Base-by-base conservation (phyloP, 805 yeast genomes). In the Cephaloascus fragrans region DNA sequence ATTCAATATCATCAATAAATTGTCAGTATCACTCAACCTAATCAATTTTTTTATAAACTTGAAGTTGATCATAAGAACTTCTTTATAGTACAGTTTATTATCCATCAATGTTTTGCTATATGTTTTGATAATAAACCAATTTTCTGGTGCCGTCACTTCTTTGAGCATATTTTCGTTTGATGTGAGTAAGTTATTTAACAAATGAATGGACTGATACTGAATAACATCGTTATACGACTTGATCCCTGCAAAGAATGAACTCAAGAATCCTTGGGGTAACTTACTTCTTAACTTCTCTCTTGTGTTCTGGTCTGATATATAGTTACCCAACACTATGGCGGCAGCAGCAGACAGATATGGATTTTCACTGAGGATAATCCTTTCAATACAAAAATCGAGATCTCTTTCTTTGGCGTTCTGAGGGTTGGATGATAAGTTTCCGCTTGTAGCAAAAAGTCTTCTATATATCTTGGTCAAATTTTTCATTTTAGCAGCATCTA, bases 341-440 rank as follows among this genome's bases (percentile, higher is more conserved):
- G 48, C 26, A 1, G 52, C 42, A 6, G 56, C 44, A 1, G 51
- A 26, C 1, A 49, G 35, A 32, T 51, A 53, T 4, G 54, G 56
- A 37, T 52, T 51, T 8, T 34, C 31, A 12, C 45, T 44, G 4
- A 9, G 4, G 2, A 16, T 6, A 9, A 3, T 35, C 23, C 4
- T 4, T 10, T 3, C 9, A 6, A 19, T 26, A 9, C 32, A 4
- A 4, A 32, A 16, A 1, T 41, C n/a, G 14, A 42, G 5, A 2
- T 43, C 19, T 26, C 9, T 16, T 14, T 34, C 40, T 35, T 53
- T 53, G 1, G 37, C 33, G 3, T 48, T 23, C 18, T 52, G 39
- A 4, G 44, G 39, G 26, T 53, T 52, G 10, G 56, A 44, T 8
- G 57, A 52, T 8, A 53, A 44, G 36, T 52, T 52, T 1, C 58